phyloP scores from a whole-genome alignment of 306 rosid genomes.

The Datisca glomerata region DNA sequence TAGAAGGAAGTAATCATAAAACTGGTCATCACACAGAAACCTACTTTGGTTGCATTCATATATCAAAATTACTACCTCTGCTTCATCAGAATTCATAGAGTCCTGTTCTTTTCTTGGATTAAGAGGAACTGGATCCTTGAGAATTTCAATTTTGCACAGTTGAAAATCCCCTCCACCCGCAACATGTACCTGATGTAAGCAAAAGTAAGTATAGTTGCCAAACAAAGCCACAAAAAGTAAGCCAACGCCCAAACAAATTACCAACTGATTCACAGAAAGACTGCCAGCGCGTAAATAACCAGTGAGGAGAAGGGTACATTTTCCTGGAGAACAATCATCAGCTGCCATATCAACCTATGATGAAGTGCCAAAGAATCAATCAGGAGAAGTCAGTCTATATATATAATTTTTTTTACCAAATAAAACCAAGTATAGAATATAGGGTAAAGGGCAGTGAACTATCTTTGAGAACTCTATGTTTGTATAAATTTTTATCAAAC shows the following conservation, averaged over 20 bases:
- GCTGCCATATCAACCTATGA: constrained; percentile 48
- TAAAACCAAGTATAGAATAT: neutral
- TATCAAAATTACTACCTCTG: constrained; percentile 33
- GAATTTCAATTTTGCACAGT: constrained; percentile 54
- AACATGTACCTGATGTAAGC: constrained; percentile 64
- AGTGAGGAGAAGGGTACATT: constrained; percentile 59
- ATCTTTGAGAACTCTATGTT: no score
- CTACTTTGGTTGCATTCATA: neutral
- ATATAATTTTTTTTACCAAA: no score
- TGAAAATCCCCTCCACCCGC: constrained; percentile 96
- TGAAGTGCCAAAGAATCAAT: constrained; percentile 5
- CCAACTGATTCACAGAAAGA: constrained; percentile 92
- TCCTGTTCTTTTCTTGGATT: constrained; percentile 57
- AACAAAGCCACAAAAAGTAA: constrained; percentile 14
- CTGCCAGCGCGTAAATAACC: constrained; percentile 60
- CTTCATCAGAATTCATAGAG: constrained; percentile 64
- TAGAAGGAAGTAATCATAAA: no score
- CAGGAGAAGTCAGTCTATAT: no score
- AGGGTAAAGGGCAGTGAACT: neutral
- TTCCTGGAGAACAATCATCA: constrained; percentile 33
- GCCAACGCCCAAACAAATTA: constrained; percentile 19
- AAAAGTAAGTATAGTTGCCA: constrained; percentile 17
- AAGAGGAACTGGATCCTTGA: constrained; percentile 73
- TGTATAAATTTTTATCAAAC: no score
- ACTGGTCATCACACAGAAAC: neutral